These are phyloP conservation scores for Fusarium haematococcum DNA, from an alignment of 2,329 filamentous ascomycete genomes.

Conservation along the genomic window DNA sequence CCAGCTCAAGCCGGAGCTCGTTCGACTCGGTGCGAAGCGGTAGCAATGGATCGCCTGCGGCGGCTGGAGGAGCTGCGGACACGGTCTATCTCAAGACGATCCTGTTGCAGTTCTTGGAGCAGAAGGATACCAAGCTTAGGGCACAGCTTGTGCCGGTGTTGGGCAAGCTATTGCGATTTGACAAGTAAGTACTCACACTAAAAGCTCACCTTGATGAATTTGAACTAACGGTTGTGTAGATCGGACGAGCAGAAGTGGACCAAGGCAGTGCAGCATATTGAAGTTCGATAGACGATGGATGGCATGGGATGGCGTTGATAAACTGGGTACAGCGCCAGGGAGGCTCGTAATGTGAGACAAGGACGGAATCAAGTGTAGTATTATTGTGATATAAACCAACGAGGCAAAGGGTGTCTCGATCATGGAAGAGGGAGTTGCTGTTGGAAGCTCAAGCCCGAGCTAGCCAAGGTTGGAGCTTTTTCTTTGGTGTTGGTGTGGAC, in stretches of 20 bases:
- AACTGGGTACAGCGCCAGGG: constrained; percentile 18
- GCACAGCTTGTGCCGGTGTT: constrained; percentile 82
- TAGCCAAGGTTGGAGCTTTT: neutral
- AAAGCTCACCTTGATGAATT: neutral
- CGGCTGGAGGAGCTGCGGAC: constrained; percentile 53
- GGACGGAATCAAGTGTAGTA: constrained; percentile 29
- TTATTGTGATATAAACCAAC: constrained; percentile 21
- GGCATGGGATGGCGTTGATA: constrained; percentile 29
- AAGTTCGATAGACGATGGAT: constrained; percentile 45
- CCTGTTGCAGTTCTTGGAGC: constrained; percentile 83
- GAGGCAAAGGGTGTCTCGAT: neutral
- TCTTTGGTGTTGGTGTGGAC: neutral
- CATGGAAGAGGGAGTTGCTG: constrained; percentile 3
- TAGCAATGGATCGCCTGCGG: constrained; percentile 43
- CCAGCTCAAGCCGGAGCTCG: constrained; percentile 58
- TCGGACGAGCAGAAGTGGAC: constrained; percentile 88
- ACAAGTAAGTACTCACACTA: constrained; percentile 67
- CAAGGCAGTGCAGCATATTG: constrained; percentile 73
- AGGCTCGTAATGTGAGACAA: constrained; percentile 3
- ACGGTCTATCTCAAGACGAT: constrained; percentile 83
- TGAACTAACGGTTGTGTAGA: constrained; percentile 45
- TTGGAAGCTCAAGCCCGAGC: neutral
- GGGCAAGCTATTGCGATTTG: constrained; percentile 80
- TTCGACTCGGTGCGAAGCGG: constrained; percentile 54
- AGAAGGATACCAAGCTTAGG: constrained; percentile 81